These are phyloP conservation scores for Trichoderma sp. DNA, from an alignment of 2,329 filamentous ascomycete species.

Conservation along the genomic window DNA sequence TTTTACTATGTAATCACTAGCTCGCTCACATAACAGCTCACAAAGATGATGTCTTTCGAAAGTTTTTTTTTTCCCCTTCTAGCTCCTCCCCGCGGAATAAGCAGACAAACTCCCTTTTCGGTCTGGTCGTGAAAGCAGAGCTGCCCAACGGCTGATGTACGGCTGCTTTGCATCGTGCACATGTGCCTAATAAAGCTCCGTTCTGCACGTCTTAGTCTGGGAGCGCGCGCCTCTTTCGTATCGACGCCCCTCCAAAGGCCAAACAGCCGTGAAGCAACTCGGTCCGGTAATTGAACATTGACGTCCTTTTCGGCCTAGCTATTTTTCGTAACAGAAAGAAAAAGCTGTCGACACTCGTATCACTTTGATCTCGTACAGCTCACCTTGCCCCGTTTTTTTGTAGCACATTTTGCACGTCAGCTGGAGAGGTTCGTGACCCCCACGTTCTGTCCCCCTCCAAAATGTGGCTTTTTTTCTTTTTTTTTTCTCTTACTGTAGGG, in stretches of 20 bases:
- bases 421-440: conserved; percentile 7
- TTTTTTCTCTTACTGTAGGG: neutral
- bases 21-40: neutral
- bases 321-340: neutral
- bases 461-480: neutral
- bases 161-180: conserved; percentile 4
- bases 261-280: neutral
- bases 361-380: neutral
- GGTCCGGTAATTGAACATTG: neutral
- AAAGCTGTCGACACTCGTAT: neutral
- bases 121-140: neutral
- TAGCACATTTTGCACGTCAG: neutral
- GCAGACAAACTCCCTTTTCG: neutral
- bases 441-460: neutral
- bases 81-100: neutral
- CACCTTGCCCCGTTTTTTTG: neutral
- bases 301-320: neutral
- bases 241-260: neutral
- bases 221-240: neutral
- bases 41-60: neutral
- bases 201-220: neutral
- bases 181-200: conserved; percentile 10
- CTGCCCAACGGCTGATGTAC: conserved; percentile 21
- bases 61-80: neutral
- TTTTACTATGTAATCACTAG: neutral